Base-by-base conservation (phyloP, 495 filamentous ascomycete species). In the Tetracladium setigerum region DNA sequence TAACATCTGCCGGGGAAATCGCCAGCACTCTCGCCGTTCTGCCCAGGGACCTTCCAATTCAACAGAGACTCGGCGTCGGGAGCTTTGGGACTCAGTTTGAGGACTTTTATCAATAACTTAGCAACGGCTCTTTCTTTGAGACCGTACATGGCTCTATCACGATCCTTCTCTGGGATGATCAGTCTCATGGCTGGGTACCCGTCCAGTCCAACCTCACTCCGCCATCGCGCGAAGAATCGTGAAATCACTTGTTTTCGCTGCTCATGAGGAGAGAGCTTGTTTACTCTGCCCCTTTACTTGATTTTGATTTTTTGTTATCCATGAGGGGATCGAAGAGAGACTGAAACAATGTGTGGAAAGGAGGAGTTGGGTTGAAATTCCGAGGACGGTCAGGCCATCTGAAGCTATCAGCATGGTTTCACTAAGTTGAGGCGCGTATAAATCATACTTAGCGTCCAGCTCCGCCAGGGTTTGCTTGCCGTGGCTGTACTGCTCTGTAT, bases 131-230 rank as follows among this genome's bases (percentile, higher is more conserved):
- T 89, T 68, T 98, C 92, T 62, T 97, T 97, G 24, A 98, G 73
- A 3, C 90, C 87, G 57, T 98, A 98, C 78, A 95, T 89, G 30
- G 86, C 84, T 30, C 92, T 78, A 49, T 97, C 90, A 30, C 90
- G 76, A 58, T 98, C 92, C 59, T 95, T 95, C 55, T 91, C 87
- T 0, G 89, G 88, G n/a, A 95, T 68, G 55, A 97, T 94, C 41
- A 98, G 72, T 30, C 92, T 78, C 63, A 98, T 79, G 15, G 89
- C 90, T 2, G 94, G 94, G 65, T 94, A 95, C 52, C 97, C 86
- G 60, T 98, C 90, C 55, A 85, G 70, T 38, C 92, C 92, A 16
- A 95, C 89, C 38, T 94, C 83, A 41, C 78, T 76, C 30, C 89
- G 74, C 92, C 92, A 98, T 61, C 79, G 78, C 19, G 84, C 78